A percentile compares a stretch with the other conserved stretches of the same genome.
These are phyloP conservation scores for Trichosanthes truncata DNA, from an alignment of 306 rosid species.

Conservation along the genomic window DNA sequence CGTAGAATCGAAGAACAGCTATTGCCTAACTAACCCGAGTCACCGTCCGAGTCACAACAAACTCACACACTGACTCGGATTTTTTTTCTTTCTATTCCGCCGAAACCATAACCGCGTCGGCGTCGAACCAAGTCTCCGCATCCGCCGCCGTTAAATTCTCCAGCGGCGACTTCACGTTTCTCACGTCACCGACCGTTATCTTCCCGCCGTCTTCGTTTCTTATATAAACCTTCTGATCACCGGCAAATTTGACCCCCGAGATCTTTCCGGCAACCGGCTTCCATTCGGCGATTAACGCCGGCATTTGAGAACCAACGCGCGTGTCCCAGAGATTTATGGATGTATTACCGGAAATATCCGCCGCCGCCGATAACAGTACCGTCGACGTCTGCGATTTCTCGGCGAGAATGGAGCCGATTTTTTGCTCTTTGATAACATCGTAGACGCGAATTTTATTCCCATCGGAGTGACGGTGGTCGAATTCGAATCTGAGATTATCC, in stretches of 20 bases:
- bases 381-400: constrained; percentile 4
- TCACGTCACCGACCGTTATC: constrained; percentile 45
- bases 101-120: constrained; percentile 20
- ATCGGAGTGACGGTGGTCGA: constrained; percentile 20
- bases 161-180: constrained; percentile 39
- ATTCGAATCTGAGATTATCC: constrained; percentile 47
- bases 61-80: neutral
- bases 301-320: constrained; percentile 39
- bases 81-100: neutral
- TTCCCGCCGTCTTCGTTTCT: constrained; percentile 29
- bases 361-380: constrained; percentile 22
- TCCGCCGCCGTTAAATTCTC: constrained; percentile 23
- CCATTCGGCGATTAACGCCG: constrained; percentile 57
- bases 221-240: constrained; percentile 33
- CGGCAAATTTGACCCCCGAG: constrained; percentile 27
- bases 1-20: neutral
- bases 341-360: constrained; percentile 12
- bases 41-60: neutral
- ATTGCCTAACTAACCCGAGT: neutral
- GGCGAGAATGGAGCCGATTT: constrained; percentile 4
- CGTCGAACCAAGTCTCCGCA: constrained; percentile 42
- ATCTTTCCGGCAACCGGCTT: constrained; percentile 30
- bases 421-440: constrained; percentile 19
- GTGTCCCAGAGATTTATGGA: constrained; percentile 49
- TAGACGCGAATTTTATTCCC: constrained; percentile 21